Evolutionary conservation across 495 filamentous ascomycete genomes (phyloP).

Genomic region (Trichoderma asperelloides): DNA sequence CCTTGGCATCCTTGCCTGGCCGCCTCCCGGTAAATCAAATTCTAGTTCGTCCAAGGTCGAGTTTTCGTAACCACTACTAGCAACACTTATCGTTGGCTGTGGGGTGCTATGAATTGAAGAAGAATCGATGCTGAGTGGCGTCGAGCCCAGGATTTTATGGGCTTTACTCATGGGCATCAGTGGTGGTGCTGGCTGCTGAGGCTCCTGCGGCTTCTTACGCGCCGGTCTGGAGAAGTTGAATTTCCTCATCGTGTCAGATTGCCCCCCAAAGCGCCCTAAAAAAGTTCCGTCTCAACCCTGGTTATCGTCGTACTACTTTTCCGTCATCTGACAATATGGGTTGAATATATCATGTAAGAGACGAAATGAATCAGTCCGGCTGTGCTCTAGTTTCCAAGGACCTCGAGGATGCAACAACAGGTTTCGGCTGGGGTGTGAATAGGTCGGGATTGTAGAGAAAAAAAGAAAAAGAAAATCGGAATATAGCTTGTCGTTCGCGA

Average conservation of each 20-base stretch:
- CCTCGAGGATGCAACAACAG: not conserved
- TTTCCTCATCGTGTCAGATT: not conserved
- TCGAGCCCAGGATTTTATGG: constrained; percentile 1
- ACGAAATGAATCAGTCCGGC: not conserved
- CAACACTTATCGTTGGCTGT: not conserved
- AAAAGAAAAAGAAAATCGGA: not conserved
- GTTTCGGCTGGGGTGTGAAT: not conserved
- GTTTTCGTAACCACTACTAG: not conserved
- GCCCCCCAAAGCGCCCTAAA: not conserved
- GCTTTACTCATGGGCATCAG: constrained; percentile 1
- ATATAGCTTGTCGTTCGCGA: not conserved
- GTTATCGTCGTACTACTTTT: not conserved
- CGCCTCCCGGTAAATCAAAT: not conserved
- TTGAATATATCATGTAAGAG: not conserved
- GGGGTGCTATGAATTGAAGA: not conserved
- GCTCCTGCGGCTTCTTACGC: constrained; percentile 4
- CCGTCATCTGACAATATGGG: not conserved
- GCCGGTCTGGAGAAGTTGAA: not conserved
- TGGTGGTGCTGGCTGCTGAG: not conserved
- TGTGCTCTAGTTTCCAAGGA: not conserved
- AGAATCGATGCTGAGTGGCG: not conserved
- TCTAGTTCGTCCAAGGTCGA: not conserved
- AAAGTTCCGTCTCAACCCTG: not conserved
- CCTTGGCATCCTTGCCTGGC: not conserved
- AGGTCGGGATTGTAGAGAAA: not conserved